Base-by-base conservation (phyloP, 1,284 basidiomycete genomes). In the Pyrrhoderma lamaoense region DNA sequence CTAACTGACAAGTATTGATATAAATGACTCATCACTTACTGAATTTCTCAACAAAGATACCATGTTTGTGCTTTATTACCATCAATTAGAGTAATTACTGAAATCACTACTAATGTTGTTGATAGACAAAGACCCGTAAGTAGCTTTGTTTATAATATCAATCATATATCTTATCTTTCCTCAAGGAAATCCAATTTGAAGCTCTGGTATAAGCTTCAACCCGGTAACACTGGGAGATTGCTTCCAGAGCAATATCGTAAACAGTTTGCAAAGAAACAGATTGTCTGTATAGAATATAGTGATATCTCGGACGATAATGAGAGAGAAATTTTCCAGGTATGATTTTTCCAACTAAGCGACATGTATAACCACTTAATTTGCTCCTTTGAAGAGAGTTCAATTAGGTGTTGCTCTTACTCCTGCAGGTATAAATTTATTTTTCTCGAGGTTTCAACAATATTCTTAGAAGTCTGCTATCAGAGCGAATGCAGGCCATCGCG, bases 261-360 rank as follows among this genome's bases (percentile, higher is more conserved):
- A n/a, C 51, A 56, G 37, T 52, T 83, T 84, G 50, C 79, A 82
- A 85, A 56, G 60, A 67, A 36, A 60, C 2, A 64, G 70, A 2
- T 88, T 18, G 80, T 82, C 1, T 88, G 85, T 58, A 76, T 86
- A 22, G 82, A 88, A 59, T 88, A 86, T 57, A 67, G 74, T 45
- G 79, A 82, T 40, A 70, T 88, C 14, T 67, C 66, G 0, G 75
- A 79, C 45, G 66, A 68, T 7, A 74, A 79, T 35, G 82, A 86
- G 60, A 76, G 82, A 42, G 85, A 88, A 46, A 80, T 87, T n/a
- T 88, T 88, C 63, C 82, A 86, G 38, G 55, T 56, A 46, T 31
- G 52, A 13, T 19, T 19, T 8, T 47, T n/a, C 16, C 11, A 19
- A 8, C 7, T 42, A 5, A 40, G 5, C n/a, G 14, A 18, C 3